These are phyloP conservation scores for Scytalidium sp. DNA, from an alignment of 2,329 filamentous ascomycete genomes.

Conservation along the genomic window DNA sequence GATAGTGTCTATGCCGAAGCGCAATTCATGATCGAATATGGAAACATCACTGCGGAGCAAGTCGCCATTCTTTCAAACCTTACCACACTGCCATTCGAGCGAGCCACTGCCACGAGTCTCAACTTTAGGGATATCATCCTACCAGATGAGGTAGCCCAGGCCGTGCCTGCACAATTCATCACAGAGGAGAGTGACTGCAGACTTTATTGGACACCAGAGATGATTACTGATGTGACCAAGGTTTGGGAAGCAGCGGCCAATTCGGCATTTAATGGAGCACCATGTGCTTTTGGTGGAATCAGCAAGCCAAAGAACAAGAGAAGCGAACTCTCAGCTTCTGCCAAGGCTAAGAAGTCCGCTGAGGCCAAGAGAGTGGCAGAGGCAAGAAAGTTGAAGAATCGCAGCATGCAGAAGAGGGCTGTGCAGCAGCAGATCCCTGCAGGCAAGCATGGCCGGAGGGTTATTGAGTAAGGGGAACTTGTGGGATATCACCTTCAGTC, in stretches of 20 bases:
- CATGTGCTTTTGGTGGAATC: constrained; percentile 25
- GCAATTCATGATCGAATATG: constrained; percentile 1
- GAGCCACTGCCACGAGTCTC: constrained; percentile 30
- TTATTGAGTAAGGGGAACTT: background rate
- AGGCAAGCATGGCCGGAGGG: background rate
- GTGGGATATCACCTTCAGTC: too few relatives aligned
- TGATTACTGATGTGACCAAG: constrained; percentile 46
- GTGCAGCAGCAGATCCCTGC: background rate
- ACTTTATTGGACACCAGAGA: constrained; percentile 54
- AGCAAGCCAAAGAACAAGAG: background rate
- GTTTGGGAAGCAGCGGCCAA: constrained; percentile 47
- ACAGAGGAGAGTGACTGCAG: constrained; percentile 60
- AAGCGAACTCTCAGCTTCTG: background rate
- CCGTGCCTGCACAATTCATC: constrained; percentile 54
- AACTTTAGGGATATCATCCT: constrained; percentile 39
- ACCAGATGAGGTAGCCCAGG: constrained; percentile 25
- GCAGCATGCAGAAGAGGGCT: background rate
- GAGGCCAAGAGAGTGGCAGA: background rate
- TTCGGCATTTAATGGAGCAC: constrained; percentile 36
- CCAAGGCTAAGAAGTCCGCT: background rate
- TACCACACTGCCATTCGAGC: constrained; percentile 12
- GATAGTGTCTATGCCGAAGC: constrained; percentile 14
- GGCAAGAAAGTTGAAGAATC: background rate
- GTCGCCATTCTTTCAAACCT: constrained; percentile 15
- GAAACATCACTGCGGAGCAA: constrained; percentile 8